These are phyloP conservation scores for Botrytis hyacinthi DNA, from an alignment of 2,329 filamentous ascomycete species.

Conservation along the genomic window DNA sequence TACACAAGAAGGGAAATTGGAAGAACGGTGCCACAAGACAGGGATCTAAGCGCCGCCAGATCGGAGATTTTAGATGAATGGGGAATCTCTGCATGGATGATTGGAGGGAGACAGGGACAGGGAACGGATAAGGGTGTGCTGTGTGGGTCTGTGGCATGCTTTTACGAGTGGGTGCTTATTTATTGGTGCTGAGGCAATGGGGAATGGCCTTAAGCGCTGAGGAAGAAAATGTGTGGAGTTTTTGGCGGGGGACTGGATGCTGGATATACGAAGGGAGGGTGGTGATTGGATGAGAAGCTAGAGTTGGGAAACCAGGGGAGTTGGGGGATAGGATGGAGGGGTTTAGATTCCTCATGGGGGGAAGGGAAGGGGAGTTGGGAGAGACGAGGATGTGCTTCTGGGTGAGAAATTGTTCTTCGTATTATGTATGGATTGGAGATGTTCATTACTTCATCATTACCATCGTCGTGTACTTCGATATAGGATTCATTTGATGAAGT, in stretches of 20 bases:
- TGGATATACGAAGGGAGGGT: not conserved
- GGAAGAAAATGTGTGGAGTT: not conserved
- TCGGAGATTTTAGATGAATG: conserved; percentile 4
- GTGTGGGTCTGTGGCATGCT: not conserved
- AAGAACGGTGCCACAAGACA: not conserved
- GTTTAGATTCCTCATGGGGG: not conserved
- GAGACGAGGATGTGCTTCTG: not conserved
- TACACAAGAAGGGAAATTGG: not conserved
- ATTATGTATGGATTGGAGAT: not conserved
- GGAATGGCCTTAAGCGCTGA: conserved; percentile 14
- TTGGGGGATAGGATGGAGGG: not conserved
- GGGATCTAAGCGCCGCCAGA: conserved; percentile 19
- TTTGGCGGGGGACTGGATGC: conserved; percentile 9
- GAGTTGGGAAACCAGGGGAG: not conserved
- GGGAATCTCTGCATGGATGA: not conserved
- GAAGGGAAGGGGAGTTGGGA: not conserved
- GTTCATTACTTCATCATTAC: not conserved
- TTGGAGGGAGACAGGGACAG: not conserved
- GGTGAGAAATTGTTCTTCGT: not conserved
- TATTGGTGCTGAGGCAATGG: not conserved
- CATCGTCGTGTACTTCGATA: not conserved
- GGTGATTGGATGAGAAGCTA: not conserved
- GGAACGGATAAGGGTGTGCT: not conserved
- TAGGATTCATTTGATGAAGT: not conserved
- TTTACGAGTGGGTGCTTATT: not conserved